Base-by-base conservation (phyloP, 495 filamentous ascomycete species). In the Penicillium goetzii region DNA sequence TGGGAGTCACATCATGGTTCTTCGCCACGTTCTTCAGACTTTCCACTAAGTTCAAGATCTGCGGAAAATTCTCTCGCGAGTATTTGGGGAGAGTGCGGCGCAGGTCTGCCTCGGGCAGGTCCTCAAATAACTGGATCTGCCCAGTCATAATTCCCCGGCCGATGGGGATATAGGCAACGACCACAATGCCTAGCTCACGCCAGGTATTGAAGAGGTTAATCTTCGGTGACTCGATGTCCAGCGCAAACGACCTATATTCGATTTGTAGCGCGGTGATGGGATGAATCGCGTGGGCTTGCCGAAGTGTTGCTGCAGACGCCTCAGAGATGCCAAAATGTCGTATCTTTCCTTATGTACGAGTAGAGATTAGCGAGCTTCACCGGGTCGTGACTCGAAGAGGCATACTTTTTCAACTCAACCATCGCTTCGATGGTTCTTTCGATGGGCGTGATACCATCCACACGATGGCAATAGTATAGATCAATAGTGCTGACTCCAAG, bases 361-460 rank as follows among this genome's bases (percentile, higher is more conserved):
- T 15, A 0, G 9, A n/a, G 6, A n/a, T 64, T 59, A 54, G 52
- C 12, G 15, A 15, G 4, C 0, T 21, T 11, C n/a, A n/a, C 9
- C 2, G 33, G 19, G 11, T 0, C 4, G 5, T 11, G 17, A 23
- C 23, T n/a, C n/a, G n/a, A n/a, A n/a, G n/a, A 25, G 10, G 63
- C 72, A 25, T 71, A 82, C 80, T 74, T 76, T 59, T 84, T 78
- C 19, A 86, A 63, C 43, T 85, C 80, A 0, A 73, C 76, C 34
- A 85, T 88, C 66, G 84, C 83, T 74, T 90, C 86, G 23, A 90
- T 74, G 0, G 86, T 88, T 45, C 85, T 89, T 82, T 62, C 78
- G 63, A 86, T 76, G 2, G 83, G 83, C 0, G 78, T 81, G 21
- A 72, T 69, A 4, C 56, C 55, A 62, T 81, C 77, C 26, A 75